Evolutionary conservation across 768 basidiomycete species (phyloP), one percentile per base, ranked within the genome.

Genomic region (Leccinum imitatum): DNA sequence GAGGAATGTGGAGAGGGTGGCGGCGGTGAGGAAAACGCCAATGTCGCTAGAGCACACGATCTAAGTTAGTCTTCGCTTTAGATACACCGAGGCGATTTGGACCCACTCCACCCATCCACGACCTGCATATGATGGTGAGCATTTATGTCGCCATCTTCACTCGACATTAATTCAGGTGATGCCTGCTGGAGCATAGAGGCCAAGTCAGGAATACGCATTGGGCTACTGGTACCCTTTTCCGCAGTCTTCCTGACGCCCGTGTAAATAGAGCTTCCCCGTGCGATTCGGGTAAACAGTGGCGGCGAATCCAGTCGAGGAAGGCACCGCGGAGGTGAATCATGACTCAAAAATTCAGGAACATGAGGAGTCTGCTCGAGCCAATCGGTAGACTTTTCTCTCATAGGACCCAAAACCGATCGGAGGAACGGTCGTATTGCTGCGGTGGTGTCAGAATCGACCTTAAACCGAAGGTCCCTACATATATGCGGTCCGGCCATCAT

Each of bases 41-140:
- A 73, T 65, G 60, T 65, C 13, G 59, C 74, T 74, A 47, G 51
- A 52, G 44, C 15, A 39, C 23, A 25, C 33, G 35, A 52, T 53
- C 30, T 5, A 61, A 57, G 17, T 70, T 25, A 66, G 57, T 30
- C 41, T 27, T 51, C 17, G 11, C 31, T 4, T 21, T 33, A 31
- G 33, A 59, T 47, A 6, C 50, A 54, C 30, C 4, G 59, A 52
- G 39, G 50, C 17, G 15, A 60, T 54, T 37, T 61, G 51, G 47
- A 79, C 82, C 48, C 66, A 89, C 89, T 70, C 86, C 87, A 87
- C 30, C 87, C 89, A 69, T 84, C 79, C 1, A 89, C 80, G 35
- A 88, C 65, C 9, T 79, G 73, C 77, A 90, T 80, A 68, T 84
- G 82, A 53, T 79, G 77, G 35, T 66, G 41, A 41, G 41, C 67